Conservation (phyloP, 78 protist genomes). For the Acrasis kona region DNA sequence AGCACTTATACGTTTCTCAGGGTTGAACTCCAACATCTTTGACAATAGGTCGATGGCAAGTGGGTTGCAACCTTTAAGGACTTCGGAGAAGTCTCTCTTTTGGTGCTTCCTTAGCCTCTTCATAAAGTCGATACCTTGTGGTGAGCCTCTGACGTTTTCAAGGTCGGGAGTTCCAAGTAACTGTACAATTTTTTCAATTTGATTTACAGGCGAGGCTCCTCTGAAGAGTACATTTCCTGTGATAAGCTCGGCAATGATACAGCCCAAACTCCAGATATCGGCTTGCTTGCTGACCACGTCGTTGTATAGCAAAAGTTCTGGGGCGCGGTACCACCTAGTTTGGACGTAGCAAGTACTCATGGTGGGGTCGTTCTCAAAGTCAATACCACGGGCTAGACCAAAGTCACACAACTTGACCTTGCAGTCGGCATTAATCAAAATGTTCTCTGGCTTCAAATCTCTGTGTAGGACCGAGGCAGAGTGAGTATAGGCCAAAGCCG, state of each 20-base stretch:
- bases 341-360: no score
- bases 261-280: constrained; percentile 85
- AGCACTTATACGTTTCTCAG: constrained; percentile 81
- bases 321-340: no score
- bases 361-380: no score
- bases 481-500: constrained; percentile 88
- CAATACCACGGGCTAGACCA: constrained; percentile 42
- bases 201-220: neutral
- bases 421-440: constrained; percentile 89
- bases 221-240: constrained; percentile 86
- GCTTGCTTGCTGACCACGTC: constrained; percentile 54
- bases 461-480: constrained; percentile 87
- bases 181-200: neutral
- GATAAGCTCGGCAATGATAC: constrained; percentile 92
- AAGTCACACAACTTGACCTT: constrained; percentile 75
- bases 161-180: neutral
- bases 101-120: no score
- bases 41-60: constrained; percentile 87
- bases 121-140: constrained; percentile 17
- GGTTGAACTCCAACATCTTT: constrained; percentile 82
- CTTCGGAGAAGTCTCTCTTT: no score
- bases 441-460: no score
- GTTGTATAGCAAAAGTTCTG: no score
- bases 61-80: constrained; percentile 14
- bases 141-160: constrained; percentile 42